Base-by-base conservation (phyloP, 148 eudicot genomes). In the Diospyros lotus region DNA sequence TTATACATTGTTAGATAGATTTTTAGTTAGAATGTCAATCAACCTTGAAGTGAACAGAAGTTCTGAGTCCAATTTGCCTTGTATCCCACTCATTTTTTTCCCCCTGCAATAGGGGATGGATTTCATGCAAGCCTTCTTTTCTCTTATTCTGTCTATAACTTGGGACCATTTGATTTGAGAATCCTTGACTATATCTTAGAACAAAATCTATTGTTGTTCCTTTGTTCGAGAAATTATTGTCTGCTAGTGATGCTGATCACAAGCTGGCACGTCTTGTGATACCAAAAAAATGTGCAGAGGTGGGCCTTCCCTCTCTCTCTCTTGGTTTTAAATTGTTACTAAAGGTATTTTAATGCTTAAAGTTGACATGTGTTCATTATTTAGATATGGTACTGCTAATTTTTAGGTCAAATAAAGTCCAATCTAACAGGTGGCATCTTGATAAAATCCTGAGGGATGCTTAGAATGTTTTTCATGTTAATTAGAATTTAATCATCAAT, bases 241-340 rank as follows among this genome's bases (percentile, higher is more conserved):
- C 84, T 56, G 70, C 80, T 53, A 78, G 76, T 73, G 87, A 84
- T 55, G 79, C 78, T 58, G 82, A 81, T 41, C 78, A 53, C 44
- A 73, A 74, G 58, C 58, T 72, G 13, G 77, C 75, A 6, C 87
- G 82, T 59, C 80, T 84, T 4, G 74, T 78, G 39, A 67, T 81
- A 73, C 84, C 87, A 3, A 79, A 76, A 74, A 81, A 55, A 38
- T 78, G 72, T 76, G 87, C 87, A 8, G 82, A 78, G 76, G 87
- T 84, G 66, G 73, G 80, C 58, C 55, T 38, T 41, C 14, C 41
- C 41, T 15, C 44, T 62, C 17, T 73, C 51, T 5, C 53, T 52
- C 53, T 12, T 1, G 39, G 39, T 38, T 40, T 62, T 62, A 10
- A 38, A 9, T 62, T 38, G 28, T 28, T 28, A 38, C 12, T 39